Conservation (phyloP, 257 asterid genomes). For the Gardenia jasminoides region DNA sequence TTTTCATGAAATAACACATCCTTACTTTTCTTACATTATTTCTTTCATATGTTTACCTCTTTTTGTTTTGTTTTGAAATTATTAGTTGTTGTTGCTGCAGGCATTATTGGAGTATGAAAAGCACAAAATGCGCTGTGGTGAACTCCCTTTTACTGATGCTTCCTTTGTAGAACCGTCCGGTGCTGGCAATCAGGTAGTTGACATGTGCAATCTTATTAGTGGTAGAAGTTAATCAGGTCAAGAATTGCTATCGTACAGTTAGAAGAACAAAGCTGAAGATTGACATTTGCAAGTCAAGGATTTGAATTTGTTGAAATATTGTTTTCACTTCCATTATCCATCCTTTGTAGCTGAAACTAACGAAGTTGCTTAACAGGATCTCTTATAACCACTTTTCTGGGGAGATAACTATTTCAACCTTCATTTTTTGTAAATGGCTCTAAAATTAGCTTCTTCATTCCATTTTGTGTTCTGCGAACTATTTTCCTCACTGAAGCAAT, state of each 20-base stretch:
- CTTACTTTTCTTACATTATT: not conserved
- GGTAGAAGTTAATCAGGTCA: not conserved
- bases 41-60: not conserved
- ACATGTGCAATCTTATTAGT: not conserved
- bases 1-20: not conserved
- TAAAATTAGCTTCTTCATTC: not conserved
- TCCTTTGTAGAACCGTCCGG: slow-evolving; percentile 54
- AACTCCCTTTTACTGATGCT: slow-evolving; percentile 80
- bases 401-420: too few relatives aligned
- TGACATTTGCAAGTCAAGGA: not conserved
- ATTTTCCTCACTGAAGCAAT: not conserved
- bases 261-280: not conserved
- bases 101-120: slow-evolving; percentile 86
- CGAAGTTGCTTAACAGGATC: not conserved
- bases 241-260: not conserved
- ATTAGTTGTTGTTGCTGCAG: slow-evolving; percentile 38
- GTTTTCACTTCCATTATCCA: not conserved
- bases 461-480: not conserved
- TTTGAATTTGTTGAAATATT: not conserved
- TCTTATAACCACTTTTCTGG: too few relatives aligned
- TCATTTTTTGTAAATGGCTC: not conserved
- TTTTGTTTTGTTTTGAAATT: slow-evolving; percentile 23
- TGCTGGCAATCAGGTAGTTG: slow-evolving; percentile 66
- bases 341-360: not conserved
- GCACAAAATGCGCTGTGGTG: slow-evolving; percentile 81